Conservation (phyloP, 2,329 filamentous ascomycete species). For the Neodidymelliopsis sp. region DNA sequence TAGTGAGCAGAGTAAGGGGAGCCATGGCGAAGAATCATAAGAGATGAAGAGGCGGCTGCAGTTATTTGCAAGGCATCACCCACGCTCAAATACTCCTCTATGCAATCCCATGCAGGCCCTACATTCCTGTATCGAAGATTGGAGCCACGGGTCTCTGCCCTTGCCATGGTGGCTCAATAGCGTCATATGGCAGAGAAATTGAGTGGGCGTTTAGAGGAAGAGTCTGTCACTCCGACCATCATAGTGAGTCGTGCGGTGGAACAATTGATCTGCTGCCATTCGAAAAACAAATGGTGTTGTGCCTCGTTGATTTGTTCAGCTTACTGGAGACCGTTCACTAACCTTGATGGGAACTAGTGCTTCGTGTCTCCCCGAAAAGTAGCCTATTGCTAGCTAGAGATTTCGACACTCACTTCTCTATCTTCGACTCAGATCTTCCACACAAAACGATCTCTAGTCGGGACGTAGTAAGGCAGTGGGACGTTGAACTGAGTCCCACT, state of each 20-base stretch:
- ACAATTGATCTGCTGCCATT: not conserved
- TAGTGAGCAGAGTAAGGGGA: not conserved
- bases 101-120: not conserved
- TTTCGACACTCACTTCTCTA: too few species aligned
- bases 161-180: conserved; percentile 3
- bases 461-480: too few species aligned
- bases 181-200: conserved; percentile 1
- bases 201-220: not conserved
- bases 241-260: not conserved
- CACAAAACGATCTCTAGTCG: too few species aligned
- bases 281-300: not conserved
- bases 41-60: not conserved
- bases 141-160: conserved; percentile 8
- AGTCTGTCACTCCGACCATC: not conserved
- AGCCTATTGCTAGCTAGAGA: too few species aligned
- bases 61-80: not conserved
- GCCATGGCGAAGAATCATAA: not conserved
- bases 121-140: conserved; percentile 9
- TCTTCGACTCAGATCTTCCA: too few species aligned
- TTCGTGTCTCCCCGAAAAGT: too few species aligned
- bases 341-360: too few species aligned
- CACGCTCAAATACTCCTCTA: conserved; percentile 3
- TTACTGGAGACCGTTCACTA: too few species aligned
- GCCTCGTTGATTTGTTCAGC: not conserved
- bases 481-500: too few species aligned